Evolutionary conservation across 441 rosid species (phyloP), one percentile per base, ranked within the genome.

Genomic region (Metrosideros polymorpha): DNA sequence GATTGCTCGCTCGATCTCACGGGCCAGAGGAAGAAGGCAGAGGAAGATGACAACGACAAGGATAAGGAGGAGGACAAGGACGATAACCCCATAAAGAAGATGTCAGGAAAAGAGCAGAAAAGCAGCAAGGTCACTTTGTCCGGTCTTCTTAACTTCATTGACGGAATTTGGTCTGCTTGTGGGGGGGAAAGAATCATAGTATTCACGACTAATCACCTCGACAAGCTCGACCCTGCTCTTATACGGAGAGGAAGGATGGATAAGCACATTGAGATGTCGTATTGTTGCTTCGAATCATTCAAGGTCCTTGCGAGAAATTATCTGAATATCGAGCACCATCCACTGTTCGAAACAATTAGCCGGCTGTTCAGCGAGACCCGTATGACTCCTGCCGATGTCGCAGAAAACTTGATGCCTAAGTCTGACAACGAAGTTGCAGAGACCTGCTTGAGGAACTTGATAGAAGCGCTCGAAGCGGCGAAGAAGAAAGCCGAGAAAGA

Each of bases 211-310:
- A 94, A 96, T 86, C 92, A 92, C 83, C 90, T 91, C 63, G 93
- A 88, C 75, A 95, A 93, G 88, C 95, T 95, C 35, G 97, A 96
- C 87, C 95, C 95, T 35, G 96, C 97, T 27, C 86, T 94, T 53
- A 94, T 93, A 84, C 89, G 98, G 88, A 93, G 95, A 85, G 96
- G 98, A 9, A 90, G 98, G 85, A 96, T 94, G 96, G 98, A 95
- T 84, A 95, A 92, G 91, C 97, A 93, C 86, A 93, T 94, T 14
- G 95, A 95, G 89, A 88, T 95, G 42, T 95, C 96, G 22, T 92
- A 94, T 85, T 96, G 96, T 86, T 87, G 89, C 82, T 96, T 92
- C 75, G 91, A 91, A 86, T 93, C 93, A 39, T 66, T 66, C 77
- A 66, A 32, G 92, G 91, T 75, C 53, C 22, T 85, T 79, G 13